These are phyloP conservation scores for Dactylellina leptospora DNA, from an alignment of 2,329 filamentous ascomycete genomes.

Conservation along the genomic window DNA sequence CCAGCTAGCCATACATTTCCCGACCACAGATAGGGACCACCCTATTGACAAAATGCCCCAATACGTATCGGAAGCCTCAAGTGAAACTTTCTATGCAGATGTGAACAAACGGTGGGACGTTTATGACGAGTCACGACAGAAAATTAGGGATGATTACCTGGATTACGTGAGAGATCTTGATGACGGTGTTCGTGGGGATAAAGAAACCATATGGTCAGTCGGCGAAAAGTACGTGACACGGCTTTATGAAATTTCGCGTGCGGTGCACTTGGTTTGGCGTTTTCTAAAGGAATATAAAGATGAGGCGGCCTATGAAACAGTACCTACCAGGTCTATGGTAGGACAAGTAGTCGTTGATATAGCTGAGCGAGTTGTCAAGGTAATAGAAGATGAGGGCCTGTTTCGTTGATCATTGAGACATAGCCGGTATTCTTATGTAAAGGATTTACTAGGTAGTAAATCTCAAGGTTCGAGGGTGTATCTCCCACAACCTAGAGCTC, in stretches of 20 bases:
- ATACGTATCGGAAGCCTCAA: background rate
- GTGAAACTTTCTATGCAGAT: background rate
- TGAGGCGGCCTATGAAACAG: background rate
- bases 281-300: slow-evolving; percentile 19
- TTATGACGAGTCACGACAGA: background rate
- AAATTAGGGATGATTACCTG: slow-evolving; percentile 13
- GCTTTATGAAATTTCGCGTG: slow-evolving; percentile 22
- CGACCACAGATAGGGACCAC: background rate
- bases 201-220: slow-evolving; percentile 21
- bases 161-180: slow-evolving; percentile 17
- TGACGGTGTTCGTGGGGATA: slow-evolving; percentile 24
- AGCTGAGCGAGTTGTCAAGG: slow-evolving; percentile 5
- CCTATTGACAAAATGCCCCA: background rate
- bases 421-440: too few species aligned
- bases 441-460: background rate
- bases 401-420: background rate
- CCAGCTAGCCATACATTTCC: slow-evolving; percentile 16
- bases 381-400: slow-evolving; percentile 5
- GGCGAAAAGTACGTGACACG: slow-evolving; percentile 35
- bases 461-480: too few species aligned
- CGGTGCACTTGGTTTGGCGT: slow-evolving; percentile 14
- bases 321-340: slow-evolving; percentile 17
- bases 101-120: slow-evolving; percentile 1
- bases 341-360: slow-evolving; percentile 3
- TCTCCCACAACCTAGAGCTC: too few species aligned